These are phyloP conservation scores for Aspergillus awamori DNA, from an alignment of 2,329 filamentous ascomycete genomes.

Conservation along the genomic window DNA sequence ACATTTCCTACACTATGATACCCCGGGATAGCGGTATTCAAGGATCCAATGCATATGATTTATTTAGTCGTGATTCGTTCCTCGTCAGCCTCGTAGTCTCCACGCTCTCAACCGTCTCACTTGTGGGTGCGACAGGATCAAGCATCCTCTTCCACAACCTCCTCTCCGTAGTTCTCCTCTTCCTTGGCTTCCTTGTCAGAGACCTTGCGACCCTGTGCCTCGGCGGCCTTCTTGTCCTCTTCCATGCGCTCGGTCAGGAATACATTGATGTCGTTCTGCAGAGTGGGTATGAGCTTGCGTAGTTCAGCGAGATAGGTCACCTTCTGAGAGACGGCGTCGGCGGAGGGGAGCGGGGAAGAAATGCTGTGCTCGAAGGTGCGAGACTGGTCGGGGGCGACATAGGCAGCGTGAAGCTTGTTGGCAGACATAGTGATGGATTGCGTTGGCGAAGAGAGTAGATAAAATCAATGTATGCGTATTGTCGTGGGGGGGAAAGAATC, in stretches of 20 bases:
- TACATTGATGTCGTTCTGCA: conserved; percentile 62
- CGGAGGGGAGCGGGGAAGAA: conserved; percentile 29
- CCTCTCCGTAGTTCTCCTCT: conserved; percentile 77
- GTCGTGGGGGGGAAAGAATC: background rate
- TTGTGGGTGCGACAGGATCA: conserved; percentile 15
- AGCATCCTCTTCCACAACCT: conserved; percentile 69
- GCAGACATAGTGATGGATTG: background rate
- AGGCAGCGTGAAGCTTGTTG: conserved; percentile 27
- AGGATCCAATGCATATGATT: conserved; percentile 13
- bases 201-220: conserved; percentile 36
- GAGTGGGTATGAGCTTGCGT: conserved; percentile 49
- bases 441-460: conserved; percentile 4
- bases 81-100: background rate
- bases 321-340: conserved; percentile 44
- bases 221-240: conserved; percentile 55
- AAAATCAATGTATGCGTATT: background rate
- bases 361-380: conserved; percentile 39
- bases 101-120: conserved; percentile 15
- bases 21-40: conserved; percentile 37
- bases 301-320: conserved; percentile 58
- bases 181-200: conserved; percentile 47
- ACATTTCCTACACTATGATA: conserved; percentile 39
- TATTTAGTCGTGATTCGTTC: conserved; percentile 4
- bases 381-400: conserved; percentile 33
- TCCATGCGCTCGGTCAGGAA: conserved; percentile 66